Conservation (phyloP, 2,329 filamentous ascomycete species). For the Xylogone sp. region DNA sequence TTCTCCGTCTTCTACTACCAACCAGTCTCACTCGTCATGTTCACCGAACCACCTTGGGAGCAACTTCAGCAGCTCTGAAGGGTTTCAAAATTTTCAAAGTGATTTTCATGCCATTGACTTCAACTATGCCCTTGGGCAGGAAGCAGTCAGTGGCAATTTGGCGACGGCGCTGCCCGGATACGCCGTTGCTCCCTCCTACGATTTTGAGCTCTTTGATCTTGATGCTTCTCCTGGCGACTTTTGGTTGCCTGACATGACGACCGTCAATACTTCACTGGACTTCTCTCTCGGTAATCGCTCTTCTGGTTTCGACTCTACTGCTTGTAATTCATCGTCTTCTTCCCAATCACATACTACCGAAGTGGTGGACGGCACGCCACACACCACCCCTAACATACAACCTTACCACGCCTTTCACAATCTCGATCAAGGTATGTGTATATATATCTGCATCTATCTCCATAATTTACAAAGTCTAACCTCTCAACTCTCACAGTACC, state of each 20-base stretch:
- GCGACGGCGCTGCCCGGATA: conserved; percentile 3
- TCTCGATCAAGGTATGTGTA: conserved; percentile 1
- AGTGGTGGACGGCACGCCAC: not conserved
- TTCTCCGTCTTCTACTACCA: conserved; percentile 8
- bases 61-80: conserved; percentile 5
- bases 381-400: not conserved
- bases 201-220: conserved; percentile 2
- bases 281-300: conserved; percentile 1
- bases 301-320: not conserved
- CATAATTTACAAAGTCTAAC: conserved; percentile 1
- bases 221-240: not conserved
- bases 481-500: not conserved
- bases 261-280: conserved; percentile 1
- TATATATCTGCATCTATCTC: not conserved
- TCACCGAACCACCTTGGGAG: conserved; percentile 13
- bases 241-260: conserved; percentile 1
- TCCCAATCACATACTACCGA: not conserved
- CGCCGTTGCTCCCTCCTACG: conserved; percentile 1
- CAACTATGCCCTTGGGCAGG: not conserved
- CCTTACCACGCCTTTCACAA: conserved; percentile 1
- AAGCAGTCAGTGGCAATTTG: conserved; percentile 1
- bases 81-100: conserved; percentile 1
- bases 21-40: conserved; percentile 7
- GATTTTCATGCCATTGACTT: conserved; percentile 4
- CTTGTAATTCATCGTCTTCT: not conserved